These are phyloP conservation scores for Paxillus ammoniavirescens DNA, from an alignment of 768 basidiomycete genomes.

Conservation along the genomic window DNA sequence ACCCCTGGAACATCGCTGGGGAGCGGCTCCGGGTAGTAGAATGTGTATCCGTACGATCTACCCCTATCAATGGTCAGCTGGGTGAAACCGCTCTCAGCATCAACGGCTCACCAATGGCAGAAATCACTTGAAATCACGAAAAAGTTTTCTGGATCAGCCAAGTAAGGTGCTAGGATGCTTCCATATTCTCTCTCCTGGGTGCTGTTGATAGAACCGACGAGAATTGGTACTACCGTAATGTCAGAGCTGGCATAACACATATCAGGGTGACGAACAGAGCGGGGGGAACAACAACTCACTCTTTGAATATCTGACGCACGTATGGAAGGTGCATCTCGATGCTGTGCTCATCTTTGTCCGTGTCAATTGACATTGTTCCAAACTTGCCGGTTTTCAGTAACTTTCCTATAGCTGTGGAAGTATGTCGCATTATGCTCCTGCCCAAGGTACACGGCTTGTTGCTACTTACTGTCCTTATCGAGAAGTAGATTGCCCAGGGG, in stretches of 20 bases:
- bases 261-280: constrained; percentile 3
- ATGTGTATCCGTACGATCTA: constrained; percentile 80
- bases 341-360: constrained; percentile 94
- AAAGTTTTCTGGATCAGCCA: constrained; percentile 75
- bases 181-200: constrained; percentile 65
- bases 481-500: constrained; percentile 82
- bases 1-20: constrained; percentile 45
- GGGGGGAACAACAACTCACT: constrained; percentile 41
- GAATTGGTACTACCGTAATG: constrained; percentile 83
- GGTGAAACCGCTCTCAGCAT: neutral
- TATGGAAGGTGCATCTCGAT: constrained; percentile 98
- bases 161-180: constrained; percentile 72
- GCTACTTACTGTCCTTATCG: constrained; percentile 69
- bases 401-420: constrained; percentile 13
- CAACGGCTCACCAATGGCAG: constrained; percentile 83
- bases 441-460: neutral
- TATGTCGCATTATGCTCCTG: constrained; percentile 3
- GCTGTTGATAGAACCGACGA: constrained; percentile 77
- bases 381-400: constrained; percentile 45
- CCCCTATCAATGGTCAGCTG: constrained; percentile 53
- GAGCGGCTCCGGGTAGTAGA: constrained; percentile 72
- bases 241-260: constrained; percentile 47
- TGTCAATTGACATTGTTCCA: constrained; percentile 55
- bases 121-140: constrained; percentile 95
- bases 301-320: constrained; percentile 79